Base-by-base conservation (phyloP, 371 early-diverging fungal genomes). In the Dinochytrium kinnereticum region DNA sequence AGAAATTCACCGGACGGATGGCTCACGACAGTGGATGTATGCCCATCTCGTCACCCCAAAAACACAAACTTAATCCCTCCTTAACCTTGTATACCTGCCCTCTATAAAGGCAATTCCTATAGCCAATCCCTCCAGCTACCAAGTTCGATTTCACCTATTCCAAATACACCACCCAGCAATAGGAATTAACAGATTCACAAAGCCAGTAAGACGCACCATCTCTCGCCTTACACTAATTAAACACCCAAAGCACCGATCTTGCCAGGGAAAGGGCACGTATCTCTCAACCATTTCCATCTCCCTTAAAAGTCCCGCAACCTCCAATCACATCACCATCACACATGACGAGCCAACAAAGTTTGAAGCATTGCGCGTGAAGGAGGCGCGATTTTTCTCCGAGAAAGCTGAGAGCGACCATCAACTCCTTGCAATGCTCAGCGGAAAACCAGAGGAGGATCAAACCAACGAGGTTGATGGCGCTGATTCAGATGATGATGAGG, bases 181-280 rank as follows among this genome's bases (percentile, higher is more conserved):
- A 2, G 93, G 93, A 24, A 84, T 86, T 55, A 89, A 89, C 17
- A 83, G 77, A 24, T 84, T 84, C 55, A 84, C 92, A 0, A 80
- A 78, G 26, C 82, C 83, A 0, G 80, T 92, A 30, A 81, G 7
- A 21, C 26, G 5, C n/a, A n/a, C 26, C 26, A 21, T 53, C 26
- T 15, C 24, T 53, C 26, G 10, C 26, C 26, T 5, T 5, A 44
- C 19, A 44, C 7, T 13, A 7, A 7, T 44, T 44, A 44, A 7
- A 44, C 7, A 26, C 24, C 13, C 26, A 5, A 21, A 53, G 55
- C 55, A 53, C 26, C 85, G 59, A 5, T 81, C 88, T 44, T 89
- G 89, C 74, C 76, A 83, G 15, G 90, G 89, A 73, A 92, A 91
- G 72, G 93, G 92, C 31, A 77, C 88, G 1, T 86, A 85, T 61